Evolutionary conservation across 495 filamentous ascomycete species (phyloP).

Genomic region (Hyaloscypha finlandica): DNA sequence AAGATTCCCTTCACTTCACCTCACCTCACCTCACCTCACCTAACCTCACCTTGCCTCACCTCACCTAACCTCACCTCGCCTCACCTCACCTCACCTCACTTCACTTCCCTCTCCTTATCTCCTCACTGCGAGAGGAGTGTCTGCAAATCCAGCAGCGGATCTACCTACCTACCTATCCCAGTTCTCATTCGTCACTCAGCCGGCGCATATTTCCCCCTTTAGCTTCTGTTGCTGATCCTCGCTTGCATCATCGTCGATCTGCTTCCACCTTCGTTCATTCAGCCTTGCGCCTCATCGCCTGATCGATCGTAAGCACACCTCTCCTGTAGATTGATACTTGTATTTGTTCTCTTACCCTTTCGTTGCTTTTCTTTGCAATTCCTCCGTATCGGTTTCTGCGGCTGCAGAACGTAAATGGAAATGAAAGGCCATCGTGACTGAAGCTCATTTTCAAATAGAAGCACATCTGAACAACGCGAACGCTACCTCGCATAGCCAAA

Average conservation of each 20-base stretch:
- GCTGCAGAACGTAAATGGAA: neutral
- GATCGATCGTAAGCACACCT: neutral
- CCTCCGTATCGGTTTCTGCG: neutral
- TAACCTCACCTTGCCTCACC: too few relatives aligned
- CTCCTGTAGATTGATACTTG: neutral
- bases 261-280: neutral
- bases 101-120: too few relatives aligned
- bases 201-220: neutral
- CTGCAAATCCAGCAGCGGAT: too few relatives aligned
- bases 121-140: too few relatives aligned
- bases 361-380: neutral
- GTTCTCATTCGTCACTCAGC: neutral
- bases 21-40: too few relatives aligned
- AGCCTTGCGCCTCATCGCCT: neutral
- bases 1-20: too few relatives aligned
- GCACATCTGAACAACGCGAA: neutral
- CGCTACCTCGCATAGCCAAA: neutral
- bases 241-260: neutral
- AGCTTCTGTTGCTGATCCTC: neutral
- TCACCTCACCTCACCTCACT: too few relatives aligned
- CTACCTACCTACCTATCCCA: neutral
- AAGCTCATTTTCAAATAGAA: neutral
- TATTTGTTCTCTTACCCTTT: neutral
- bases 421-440: neutral
- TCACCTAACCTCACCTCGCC: too few relatives aligned